Evolutionary conservation across 2,329 filamentous ascomycete species (phyloP).

Genomic region (Calonectria montana): DNA sequence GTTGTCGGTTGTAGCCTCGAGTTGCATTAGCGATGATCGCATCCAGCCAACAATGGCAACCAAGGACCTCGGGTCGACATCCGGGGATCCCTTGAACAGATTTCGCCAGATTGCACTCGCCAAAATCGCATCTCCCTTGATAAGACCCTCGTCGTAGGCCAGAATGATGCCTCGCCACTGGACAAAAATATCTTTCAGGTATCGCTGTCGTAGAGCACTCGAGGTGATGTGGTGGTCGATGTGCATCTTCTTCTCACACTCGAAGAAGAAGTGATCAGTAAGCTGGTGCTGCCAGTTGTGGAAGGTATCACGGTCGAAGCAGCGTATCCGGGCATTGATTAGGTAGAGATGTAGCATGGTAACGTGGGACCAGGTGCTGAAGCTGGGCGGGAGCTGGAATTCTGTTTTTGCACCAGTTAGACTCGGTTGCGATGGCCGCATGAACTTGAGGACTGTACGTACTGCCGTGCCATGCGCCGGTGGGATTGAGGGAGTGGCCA

Average conservation of each 20-base stretch:
- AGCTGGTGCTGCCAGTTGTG: constrained; percentile 89
- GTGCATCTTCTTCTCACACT: constrained; percentile 86
- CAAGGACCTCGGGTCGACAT: constrained; percentile 62
- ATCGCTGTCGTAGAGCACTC: constrained; percentile 69
- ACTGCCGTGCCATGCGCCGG: constrained; percentile 80
- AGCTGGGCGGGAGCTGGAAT: constrained; percentile 84
- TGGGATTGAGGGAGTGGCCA: constrained; percentile 58
- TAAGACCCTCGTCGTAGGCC: constrained; percentile 85
- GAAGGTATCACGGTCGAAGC: constrained; percentile 76
- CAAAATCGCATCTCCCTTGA: constrained; percentile 80
- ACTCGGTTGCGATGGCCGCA: no score
- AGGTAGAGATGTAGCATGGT: constrained; percentile 98
- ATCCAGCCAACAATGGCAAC: constrained; percentile 69
- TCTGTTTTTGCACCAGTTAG: constrained; percentile 59
- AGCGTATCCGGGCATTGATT: constrained; percentile 83
- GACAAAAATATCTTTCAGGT: constrained; percentile 88
- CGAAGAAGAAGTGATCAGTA: constrained; percentile 94
- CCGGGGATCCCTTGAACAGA: constrained; percentile 78
- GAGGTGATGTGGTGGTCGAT: constrained; percentile 78
- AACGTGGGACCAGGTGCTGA: constrained; percentile 95
- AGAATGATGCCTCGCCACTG: constrained; percentile 91
- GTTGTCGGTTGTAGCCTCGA: constrained; percentile 63
- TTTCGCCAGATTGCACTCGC: constrained; percentile 93
- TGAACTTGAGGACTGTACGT: constrained; percentile 42
- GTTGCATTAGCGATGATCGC: constrained; percentile 57